phyloP scores from a whole-genome alignment of 1,139 yeast species.

The Suhomyces bolitotheri region DNA sequence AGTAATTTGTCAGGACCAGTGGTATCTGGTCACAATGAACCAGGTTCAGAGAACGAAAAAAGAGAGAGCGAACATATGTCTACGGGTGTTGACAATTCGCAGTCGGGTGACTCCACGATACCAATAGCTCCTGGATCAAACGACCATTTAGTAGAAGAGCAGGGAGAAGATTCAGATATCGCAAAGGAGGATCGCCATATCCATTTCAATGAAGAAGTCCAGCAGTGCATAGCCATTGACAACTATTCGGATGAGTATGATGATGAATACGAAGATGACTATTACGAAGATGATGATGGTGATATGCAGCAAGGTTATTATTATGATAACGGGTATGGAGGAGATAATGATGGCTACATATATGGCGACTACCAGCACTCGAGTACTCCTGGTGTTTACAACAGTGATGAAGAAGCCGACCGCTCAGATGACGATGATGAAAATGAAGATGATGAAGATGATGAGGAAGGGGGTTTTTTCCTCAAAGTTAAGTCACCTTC shows the following conservation, averaged over 20 bases:
- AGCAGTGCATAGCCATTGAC: conserved; percentile 81
- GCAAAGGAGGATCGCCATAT: conserved; percentile 57
- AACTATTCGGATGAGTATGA: conserved; percentile 36
- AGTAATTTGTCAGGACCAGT: conserved; percentile 8
- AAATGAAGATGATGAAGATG: conserved; percentile 50
- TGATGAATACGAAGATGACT: conserved; percentile 24
- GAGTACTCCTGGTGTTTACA: neutral
- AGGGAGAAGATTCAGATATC: neutral
- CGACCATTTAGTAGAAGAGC: neutral
- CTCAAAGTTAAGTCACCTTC: conserved; percentile 54
- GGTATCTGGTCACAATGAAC: neutral
- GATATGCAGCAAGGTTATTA: conserved; percentile 10
- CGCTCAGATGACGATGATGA: conserved; percentile 29
- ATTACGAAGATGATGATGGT: conserved; percentile 21
- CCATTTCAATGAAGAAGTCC: conserved; percentile 90
- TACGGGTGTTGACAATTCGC: neutral
- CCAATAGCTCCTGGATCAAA: neutral
- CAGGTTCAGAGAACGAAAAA: neutral
- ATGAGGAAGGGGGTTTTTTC: conserved; percentile 72
- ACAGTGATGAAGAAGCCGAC: conserved; percentile 5
- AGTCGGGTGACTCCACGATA: neutral
- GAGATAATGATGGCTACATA: conserved; percentile 8
- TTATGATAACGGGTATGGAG: conserved; percentile 8
- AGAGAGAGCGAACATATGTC: neutral
- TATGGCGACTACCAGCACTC: conserved; percentile 7